Percentiles rank a stretch among this genome's conserved stretches.
Evolutionary conservation across 2,329 filamentous ascomycete species (phyloP).

Genomic region (Penicillium sp.): DNA sequence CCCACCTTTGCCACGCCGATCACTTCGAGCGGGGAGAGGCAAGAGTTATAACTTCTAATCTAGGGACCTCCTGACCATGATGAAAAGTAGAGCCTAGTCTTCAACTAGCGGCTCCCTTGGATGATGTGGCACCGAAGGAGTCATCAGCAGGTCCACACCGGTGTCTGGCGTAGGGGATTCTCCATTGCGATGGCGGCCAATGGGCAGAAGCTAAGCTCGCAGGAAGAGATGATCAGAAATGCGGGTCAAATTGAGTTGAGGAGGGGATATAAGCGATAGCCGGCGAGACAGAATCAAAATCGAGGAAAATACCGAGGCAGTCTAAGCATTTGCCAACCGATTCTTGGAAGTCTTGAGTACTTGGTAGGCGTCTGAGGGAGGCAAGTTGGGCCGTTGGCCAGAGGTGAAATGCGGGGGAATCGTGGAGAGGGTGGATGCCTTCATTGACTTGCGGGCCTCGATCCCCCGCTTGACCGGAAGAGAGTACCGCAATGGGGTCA

Average conservation of each 20-base stretch:
- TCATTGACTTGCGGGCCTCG: slow-evolving; percentile 5
- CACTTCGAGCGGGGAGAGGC: background rate
- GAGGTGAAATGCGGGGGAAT: slow-evolving; percentile 21
- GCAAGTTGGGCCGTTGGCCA: slow-evolving; percentile 2
- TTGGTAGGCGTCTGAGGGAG: slow-evolving; percentile 9
- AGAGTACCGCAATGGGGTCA: slow-evolving; percentile 10
- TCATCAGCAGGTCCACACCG: background rate
- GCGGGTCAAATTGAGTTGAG: background rate
- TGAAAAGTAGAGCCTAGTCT: background rate
- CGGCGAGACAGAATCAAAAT: slow-evolving; percentile 10
- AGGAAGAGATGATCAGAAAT: background rate
- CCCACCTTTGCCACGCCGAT: background rate
- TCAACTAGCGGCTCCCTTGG: background rate
- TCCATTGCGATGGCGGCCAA: background rate
- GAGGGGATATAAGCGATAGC: slow-evolving; percentile 10
- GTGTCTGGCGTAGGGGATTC: background rate
- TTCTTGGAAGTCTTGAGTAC: slow-evolving; percentile 2
- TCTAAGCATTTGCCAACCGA: slow-evolving; percentile 4
- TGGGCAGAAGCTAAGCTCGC: background rate
- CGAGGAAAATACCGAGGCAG: slow-evolving; percentile 26
- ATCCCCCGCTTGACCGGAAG: slow-evolving; percentile 2
- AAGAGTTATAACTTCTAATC: background rate
- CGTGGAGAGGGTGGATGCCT: slow-evolving; percentile 13
- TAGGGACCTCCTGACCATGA: background rate
- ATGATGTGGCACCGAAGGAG: background rate